Conservation (phyloP, 768 basidiomycete genomes). For the Serpula lacrymans region DNA sequence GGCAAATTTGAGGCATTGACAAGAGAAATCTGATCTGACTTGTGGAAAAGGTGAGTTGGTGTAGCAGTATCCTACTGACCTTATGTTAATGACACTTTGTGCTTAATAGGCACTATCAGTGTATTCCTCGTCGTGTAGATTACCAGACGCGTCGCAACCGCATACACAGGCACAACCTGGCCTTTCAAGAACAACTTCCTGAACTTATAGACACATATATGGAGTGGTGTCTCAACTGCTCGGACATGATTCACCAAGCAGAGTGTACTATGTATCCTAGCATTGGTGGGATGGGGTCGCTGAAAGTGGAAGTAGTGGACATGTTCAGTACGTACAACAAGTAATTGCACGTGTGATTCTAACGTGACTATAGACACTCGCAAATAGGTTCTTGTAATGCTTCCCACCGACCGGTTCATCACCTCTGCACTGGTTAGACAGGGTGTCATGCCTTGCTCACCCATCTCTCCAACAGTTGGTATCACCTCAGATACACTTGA, state of each 20-base stretch:
- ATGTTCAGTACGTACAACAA: no score
- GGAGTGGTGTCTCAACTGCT: neutral
- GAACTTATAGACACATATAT: neutral
- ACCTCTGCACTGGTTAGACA: neutral
- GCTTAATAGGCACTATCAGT: neutral
- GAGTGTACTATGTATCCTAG: neutral
- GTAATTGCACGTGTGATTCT: no score
- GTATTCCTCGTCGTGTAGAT: neutral
- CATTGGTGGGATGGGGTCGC: no score
- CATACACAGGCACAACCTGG: neutral
- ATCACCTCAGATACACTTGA: no score
- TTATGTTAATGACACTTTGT: neutral
- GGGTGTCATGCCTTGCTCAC: neutral
- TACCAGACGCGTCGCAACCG: neutral
- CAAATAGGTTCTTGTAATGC: neutral
- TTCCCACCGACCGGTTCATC: neutral
- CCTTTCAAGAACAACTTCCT: neutral
- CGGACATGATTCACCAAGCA: neutral
- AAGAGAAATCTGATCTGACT: neutral
- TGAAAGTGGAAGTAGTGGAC: no score
- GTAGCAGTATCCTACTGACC: no score
- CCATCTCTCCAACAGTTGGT: neutral
- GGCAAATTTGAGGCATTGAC: conserved; percentile 1
- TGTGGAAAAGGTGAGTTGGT: conserved; percentile 2
- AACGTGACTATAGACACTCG: neutral